Evolutionary conservation across 2,329 filamentous ascomycete species (phyloP), one percentile per base, ranked within the genome.

Genomic region (Trichoderma brevicompactum): DNA sequence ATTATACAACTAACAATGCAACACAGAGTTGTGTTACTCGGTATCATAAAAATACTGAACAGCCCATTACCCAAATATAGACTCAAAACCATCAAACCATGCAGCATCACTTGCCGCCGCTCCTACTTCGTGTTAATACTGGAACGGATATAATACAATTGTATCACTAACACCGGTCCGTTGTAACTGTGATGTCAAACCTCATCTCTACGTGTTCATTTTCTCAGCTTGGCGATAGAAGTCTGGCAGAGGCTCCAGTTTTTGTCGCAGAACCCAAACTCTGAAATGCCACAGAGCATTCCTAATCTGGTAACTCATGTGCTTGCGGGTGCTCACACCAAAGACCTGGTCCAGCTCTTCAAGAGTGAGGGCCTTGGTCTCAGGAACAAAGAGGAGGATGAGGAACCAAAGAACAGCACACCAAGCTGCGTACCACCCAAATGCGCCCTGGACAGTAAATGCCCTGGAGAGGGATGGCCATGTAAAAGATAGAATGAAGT

Each of bases 261-360:
- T 64, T 44, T 68, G 40, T 15, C 67, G 65, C 43, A 68, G 17
- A 9, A 68, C 36, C 44, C 59, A 67, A 15, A 19, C 48, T 34
- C 64, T 65, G 36, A 68, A 66, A 48, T 68, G 65, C 67, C 67
- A 68, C 13, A 65, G 3, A 8, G 64, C 64, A 50, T 66, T 66
- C 61, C 43, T 59, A 32, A 79, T 65, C 70, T 82, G 80, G 72
- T 82, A 79, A 23, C 55, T 63, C 38, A 75, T 76, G 64, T 82
- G 81, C 54, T 77, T 79, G 61, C 74, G 71, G 66, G 74, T 77
- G 17, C 77, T 76, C 12, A 82, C 77, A 7, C 76, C 75, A 53
- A 83, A 84, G 38, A 83, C 79, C 40, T 80, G 80, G 72, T 83
- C 81, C 8, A 84, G 78, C 64, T 83, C 82, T 66, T 83, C 82